A percentile compares a stretch with the other conserved stretches of the same genome.
phyloP scores from a whole-genome alignment of 75 land plant species.

The Pinus tabuliformis region DNA sequence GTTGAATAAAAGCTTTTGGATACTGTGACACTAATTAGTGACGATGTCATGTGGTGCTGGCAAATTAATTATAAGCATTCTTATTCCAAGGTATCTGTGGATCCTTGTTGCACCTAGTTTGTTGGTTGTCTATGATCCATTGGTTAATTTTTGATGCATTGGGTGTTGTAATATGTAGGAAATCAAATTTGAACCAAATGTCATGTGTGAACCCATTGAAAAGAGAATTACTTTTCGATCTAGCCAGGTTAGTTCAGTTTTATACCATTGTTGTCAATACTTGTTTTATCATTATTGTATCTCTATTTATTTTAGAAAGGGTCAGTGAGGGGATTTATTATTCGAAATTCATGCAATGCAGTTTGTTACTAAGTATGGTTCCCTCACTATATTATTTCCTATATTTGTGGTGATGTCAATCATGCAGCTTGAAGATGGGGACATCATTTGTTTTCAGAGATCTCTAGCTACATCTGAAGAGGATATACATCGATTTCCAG shows the following conservation, averaged over 20 bases:
- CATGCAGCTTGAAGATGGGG: constrained; percentile 53
- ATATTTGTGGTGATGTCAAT: not conserved
- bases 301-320: not conserved
- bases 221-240: constrained; percentile 38
- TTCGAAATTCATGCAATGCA: not conserved
- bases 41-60: not conserved
- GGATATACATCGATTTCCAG: constrained; percentile 41
- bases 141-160: not conserved
- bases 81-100: not conserved
- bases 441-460: constrained; percentile 49
- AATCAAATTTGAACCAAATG: constrained; percentile 53
- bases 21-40: not conserved
- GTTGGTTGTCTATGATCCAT: not conserved
- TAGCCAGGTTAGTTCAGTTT: constrained; percentile 33
- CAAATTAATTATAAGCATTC: not conserved
- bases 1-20: not conserved
- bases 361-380: constrained; percentile 71
- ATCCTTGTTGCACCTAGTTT: not conserved
- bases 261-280: not conserved
- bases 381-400: not conserved
- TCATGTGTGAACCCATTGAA: constrained; percentile 51
- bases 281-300: not conserved
- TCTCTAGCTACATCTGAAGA: constrained; percentile 23
- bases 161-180: constrained; percentile 22
- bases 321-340: not conserved